A percentile compares a stretch with the other conserved stretches of the same genome.
phyloP scores from a whole-genome alignment of 495 filamentous ascomycete species.

The Neurospora sp. region DNA sequence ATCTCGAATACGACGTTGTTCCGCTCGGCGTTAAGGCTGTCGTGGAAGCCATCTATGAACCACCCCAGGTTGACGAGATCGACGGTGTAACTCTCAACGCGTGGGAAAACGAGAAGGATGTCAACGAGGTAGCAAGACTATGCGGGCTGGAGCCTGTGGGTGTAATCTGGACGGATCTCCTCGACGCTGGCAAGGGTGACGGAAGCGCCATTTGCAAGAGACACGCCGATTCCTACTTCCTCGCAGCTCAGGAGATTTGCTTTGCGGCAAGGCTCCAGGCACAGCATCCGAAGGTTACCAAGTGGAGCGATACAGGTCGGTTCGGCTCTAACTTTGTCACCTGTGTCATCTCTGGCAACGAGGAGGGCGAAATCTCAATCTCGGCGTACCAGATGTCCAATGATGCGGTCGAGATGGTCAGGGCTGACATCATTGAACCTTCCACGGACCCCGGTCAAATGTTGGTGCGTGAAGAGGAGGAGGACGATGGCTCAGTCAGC shows the following conservation, averaged over 20 bases:
- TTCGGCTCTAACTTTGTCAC: slow-evolving; percentile 98
- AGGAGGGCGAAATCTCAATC: slow-evolving; percentile 76
- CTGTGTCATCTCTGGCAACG: slow-evolving; percentile 86
- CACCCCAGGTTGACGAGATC: slow-evolving; percentile 81
- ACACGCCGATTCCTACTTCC: slow-evolving; percentile 88
- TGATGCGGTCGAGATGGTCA: slow-evolving; percentile 91
- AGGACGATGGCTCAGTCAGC: slow-evolving; percentile 60
- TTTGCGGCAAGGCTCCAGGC: slow-evolving; percentile 85
- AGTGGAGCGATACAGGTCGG: slow-evolving; percentile 91
- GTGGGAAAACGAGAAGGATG: slow-evolving; percentile 78
- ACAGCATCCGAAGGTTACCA: slow-evolving; percentile 78
- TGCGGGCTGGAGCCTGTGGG: slow-evolving; percentile 89
- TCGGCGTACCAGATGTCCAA: slow-evolving; percentile 93
- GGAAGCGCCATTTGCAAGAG: slow-evolving; percentile 88
- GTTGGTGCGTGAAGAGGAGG: slow-evolving; percentile 89
- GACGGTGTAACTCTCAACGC: slow-evolving; percentile 82
- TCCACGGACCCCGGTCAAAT: slow-evolving; percentile 88
- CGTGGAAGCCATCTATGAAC: slow-evolving; percentile 96
- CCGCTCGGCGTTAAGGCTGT: slow-evolving; percentile 92
- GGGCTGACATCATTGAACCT: slow-evolving; percentile 89
- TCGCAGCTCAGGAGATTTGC: slow-evolving; percentile 83
- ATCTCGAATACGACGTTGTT: slow-evolving; percentile 85
- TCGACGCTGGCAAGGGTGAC: slow-evolving; percentile 70
- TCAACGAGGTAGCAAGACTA: slow-evolving; percentile 69
- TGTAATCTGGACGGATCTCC: slow-evolving; percentile 89